phyloP scores from a whole-genome alignment of 495 filamentous ascomycete genomes.

The Lasiosphaeria miniovina region DNA sequence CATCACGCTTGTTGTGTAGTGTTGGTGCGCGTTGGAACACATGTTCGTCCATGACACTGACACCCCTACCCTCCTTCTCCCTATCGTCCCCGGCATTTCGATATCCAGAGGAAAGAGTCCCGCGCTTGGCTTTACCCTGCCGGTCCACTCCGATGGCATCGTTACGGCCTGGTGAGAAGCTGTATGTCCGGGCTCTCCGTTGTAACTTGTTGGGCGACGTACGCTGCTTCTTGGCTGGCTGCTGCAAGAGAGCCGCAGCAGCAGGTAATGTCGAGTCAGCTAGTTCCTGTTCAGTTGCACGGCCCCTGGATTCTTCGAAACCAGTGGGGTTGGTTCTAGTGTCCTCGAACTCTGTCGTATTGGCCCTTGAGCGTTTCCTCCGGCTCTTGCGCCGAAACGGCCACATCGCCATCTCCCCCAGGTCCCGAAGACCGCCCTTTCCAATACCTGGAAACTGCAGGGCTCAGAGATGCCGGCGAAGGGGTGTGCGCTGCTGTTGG shows the following conservation, averaged over 20 bases:
- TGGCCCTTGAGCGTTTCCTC: slow-evolving; percentile 41
- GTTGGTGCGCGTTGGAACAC: slow-evolving; percentile 59
- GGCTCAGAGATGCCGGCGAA: slow-evolving; percentile 9
- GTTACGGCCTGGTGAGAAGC: slow-evolving; percentile 51
- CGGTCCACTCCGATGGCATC: slow-evolving; percentile 43
- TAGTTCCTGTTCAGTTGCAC: slow-evolving; percentile 25
- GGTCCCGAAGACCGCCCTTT: not conserved
- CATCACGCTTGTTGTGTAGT: slow-evolving; percentile 58
- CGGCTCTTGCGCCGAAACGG: slow-evolving; percentile 69
- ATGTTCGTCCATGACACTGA: slow-evolving; percentile 32
- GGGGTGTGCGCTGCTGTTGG: slow-evolving; percentile 2
- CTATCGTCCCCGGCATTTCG: not conserved
- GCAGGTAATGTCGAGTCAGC: not conserved
- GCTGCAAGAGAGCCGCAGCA: slow-evolving; percentile 5
- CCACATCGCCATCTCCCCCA: slow-evolving; percentile 65
- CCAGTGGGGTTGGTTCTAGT: slow-evolving; percentile 34
- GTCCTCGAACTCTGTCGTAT: slow-evolving; percentile 34
- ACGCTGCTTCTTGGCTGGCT: slow-evolving; percentile 31
- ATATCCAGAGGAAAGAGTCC: not conserved
- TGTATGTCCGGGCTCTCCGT: slow-evolving; percentile 47
- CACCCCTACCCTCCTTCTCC: slow-evolving; percentile 21
- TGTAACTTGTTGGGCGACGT: slow-evolving; percentile 46
- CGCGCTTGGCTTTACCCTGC: slow-evolving; percentile 28
- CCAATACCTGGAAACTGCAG: not conserved
- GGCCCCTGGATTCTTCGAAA: slow-evolving; percentile 28